Conservation (phyloP, 2,329 filamentous ascomycete species). For the Colletotrichum sp. region DNA sequence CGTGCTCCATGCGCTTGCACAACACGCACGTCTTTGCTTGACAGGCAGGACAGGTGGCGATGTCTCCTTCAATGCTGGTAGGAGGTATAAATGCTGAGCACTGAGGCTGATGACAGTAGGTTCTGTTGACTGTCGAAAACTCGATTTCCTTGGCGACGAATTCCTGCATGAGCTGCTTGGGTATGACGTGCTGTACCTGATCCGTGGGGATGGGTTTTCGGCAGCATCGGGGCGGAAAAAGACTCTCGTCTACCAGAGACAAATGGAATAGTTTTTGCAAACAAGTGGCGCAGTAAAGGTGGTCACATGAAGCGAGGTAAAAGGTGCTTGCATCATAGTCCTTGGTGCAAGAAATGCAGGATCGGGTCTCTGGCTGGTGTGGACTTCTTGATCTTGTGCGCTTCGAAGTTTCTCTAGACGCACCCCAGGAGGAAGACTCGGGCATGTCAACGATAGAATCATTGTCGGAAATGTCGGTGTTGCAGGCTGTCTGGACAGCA, state of each 20-base stretch:
- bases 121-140: neutral
- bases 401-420: neutral
- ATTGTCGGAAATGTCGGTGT: accelerated
- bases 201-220: neutral
- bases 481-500: neutral
- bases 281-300: neutral
- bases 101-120: neutral
- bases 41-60: neutral
- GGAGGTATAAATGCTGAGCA: neutral
- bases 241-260: neutral
- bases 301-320: neutral
- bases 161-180: neutral
- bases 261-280: neutral
- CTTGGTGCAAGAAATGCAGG: neutral
- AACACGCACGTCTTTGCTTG: neutral
- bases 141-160: neutral
- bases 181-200: neutral
- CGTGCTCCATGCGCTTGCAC: neutral
- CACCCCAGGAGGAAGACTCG: neutral
- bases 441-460: neutral
- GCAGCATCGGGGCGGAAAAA: neutral
- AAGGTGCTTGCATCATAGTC: neutral
- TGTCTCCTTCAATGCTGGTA: neutral
- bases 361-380: neutral
- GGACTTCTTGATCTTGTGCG: too few relatives aligned